Evolutionary conservation across 2,329 filamentous ascomycete genomes (phyloP).

Genomic region (Pseudogymnoascus sp.): DNA sequence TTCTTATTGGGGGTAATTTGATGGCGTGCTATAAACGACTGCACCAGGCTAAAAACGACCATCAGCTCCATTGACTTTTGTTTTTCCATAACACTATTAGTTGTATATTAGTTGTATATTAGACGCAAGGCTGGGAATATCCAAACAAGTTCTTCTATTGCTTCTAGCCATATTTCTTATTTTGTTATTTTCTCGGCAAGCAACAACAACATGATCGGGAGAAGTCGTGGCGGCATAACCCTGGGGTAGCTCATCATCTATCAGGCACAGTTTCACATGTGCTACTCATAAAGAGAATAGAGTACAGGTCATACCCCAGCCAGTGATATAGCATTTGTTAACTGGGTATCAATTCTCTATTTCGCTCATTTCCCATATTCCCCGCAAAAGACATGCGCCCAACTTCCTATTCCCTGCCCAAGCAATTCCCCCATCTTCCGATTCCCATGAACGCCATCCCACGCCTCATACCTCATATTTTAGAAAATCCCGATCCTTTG

Average conservation of each 20-base stretch:
- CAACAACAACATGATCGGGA: neutral
- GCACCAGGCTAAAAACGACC: slow-evolving; percentile 4
- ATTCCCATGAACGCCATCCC: slow-evolving; percentile 2
- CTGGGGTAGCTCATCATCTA: neutral
- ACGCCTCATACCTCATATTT: neutral
- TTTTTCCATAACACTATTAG: slow-evolving; percentile 3
- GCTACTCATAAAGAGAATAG: neutral
- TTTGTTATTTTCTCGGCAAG: neutral
- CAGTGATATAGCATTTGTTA: slow-evolving; percentile 6
- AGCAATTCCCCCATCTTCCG: neutral
- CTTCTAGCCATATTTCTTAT: neutral
- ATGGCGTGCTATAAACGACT: slow-evolving; percentile 5
- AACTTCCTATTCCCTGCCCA: neutral
- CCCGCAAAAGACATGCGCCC: neutral
- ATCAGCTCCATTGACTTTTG: neutral
- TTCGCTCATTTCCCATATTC: slow-evolving; percentile 2
- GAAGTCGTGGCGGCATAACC: neutral
- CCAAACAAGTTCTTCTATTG: slow-evolving; percentile 6
- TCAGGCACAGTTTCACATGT: neutral
- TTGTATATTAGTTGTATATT: slow-evolving; percentile 8
- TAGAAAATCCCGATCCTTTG: slow-evolving; percentile 59
- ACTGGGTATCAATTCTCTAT: slow-evolving; percentile 5
- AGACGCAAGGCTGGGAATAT: neutral
- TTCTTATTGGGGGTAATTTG: slow-evolving; percentile 2
- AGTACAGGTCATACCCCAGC: neutral